Evolutionary conservation across 2,329 filamentous ascomycete genomes (phyloP).

Genomic region (Septoria petroselini): DNA sequence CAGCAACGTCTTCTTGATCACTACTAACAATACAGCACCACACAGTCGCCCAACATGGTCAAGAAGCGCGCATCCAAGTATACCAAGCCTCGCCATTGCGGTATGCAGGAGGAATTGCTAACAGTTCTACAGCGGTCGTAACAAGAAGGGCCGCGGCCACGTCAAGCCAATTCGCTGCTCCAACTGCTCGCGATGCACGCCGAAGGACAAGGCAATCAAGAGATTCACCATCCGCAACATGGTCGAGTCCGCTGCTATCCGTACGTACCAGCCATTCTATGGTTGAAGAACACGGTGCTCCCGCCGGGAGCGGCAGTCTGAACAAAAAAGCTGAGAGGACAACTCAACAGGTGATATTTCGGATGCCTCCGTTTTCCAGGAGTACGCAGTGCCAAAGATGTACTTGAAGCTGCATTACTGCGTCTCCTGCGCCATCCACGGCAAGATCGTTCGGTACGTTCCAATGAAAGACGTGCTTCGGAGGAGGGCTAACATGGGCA

Average conservation of each 20-base stretch:
- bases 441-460: conserved; percentile 99
- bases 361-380: conserved; percentile 96
- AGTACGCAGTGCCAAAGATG: conserved; percentile 99
- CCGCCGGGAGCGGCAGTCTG: conserved; percentile 14
- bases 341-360: conserved; percentile 87
- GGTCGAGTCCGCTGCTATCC: conserved; percentile 99
- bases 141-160: conserved; percentile 99
- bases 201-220: conserved; percentile 99
- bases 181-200: conserved; percentile 78
- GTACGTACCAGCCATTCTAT: conserved; percentile 59
- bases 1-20: conserved; percentile 3
- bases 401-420: conserved; percentile 99
- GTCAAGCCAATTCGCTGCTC: conserved; percentile 97
- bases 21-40: conserved; percentile 21
- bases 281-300: conserved; percentile 15
- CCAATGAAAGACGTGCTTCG: background rate
- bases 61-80: conserved; percentile 75
- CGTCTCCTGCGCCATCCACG: conserved; percentile 99
- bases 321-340: conserved; percentile 10
- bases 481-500: conserved; percentile 2
- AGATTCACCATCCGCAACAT: conserved; percentile 99
- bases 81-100: conserved; percentile 36
- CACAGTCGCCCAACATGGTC: conserved; percentile 60
- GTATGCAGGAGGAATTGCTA: conserved; percentile 30
- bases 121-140: conserved; percentile 71